Evolutionary conservation across 257 asterid species (phyloP), one percentile per base, ranked within the genome.

Genomic region (Gentiana straminea): DNA sequence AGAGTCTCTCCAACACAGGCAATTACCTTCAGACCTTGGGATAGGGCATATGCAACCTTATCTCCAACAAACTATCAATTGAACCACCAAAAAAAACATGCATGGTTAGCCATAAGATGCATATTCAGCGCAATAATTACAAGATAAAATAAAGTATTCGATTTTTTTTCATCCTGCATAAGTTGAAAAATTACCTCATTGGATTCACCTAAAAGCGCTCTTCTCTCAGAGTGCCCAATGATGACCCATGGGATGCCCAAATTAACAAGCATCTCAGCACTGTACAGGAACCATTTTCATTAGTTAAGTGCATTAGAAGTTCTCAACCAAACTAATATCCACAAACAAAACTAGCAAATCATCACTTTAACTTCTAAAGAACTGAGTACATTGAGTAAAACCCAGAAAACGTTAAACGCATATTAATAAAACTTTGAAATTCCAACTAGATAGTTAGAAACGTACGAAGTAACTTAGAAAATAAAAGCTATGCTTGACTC

Each of bases 1-100:
- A 92, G 99, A 58, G 99, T 83, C 88, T 92, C 99, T 35, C 99
- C 99, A 73, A 92, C 82, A 59, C 99, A 92, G 15, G 99, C 99
- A 69, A 92, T 92, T 12, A 92, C 99, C 77, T 92, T 92, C 79
- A 92, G 55, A 66, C 99, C 95, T 85, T 83, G 80, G 44, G 88
- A 61, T 66, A 92, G 91, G 33, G 99, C 97, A 77, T 92, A 88
- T 11, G 97, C 95, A 68, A 88, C 95, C 70, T 92, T 92, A 10
- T 85, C 94, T 70, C 99, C 99, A 51, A 88, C 94, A 64, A 88
- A 83, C 97, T 91, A 77, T 66, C 49, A 70, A 45, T 7, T 58
- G 8, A 49, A 60, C 41, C 48, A 50, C 24, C 39, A 49, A 39
- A 39, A 41, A 24, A 41, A 5, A 3, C 1, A 41, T 1, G 6